A percentile compares a stretch with the other conserved stretches of the same genome.
Conservation (phyloP, 352 stramenopile species). For the Thraustochytrium striatum region DNA sequence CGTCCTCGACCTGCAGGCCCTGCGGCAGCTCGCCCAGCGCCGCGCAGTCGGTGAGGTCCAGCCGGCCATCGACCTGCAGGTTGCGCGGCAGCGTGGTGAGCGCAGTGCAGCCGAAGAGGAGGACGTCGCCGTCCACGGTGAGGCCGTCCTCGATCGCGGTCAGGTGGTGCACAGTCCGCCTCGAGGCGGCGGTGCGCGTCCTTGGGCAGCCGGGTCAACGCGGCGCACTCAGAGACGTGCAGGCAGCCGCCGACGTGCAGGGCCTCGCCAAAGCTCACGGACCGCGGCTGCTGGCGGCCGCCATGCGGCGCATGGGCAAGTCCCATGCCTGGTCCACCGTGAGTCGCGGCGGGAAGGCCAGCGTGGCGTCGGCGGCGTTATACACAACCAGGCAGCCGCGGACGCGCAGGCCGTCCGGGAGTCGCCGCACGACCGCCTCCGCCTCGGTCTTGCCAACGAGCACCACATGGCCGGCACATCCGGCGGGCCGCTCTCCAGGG, state of each 20-base stretch:
- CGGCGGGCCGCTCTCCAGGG: too few relatives aligned
- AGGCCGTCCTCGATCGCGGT: neutral
- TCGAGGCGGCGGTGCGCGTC: neutral
- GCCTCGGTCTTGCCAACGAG: too few relatives aligned
- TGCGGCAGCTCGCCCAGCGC: neutral
- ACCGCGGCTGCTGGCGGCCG: too few relatives aligned
- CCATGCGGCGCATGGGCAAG: too few relatives aligned
- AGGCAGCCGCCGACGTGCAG: neutral
- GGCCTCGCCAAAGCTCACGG: too few relatives aligned
- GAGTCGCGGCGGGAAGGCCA: too few relatives aligned
- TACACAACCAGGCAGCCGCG: too few relatives aligned
- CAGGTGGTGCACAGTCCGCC: neutral
- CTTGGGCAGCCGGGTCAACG: neutral
- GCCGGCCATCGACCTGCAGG: neutral
- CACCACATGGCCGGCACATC: too few relatives aligned
- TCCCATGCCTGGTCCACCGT: too few relatives aligned
- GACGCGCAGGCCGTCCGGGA: too few relatives aligned
- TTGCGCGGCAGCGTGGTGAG: neutral
- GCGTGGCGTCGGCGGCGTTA: too few relatives aligned
- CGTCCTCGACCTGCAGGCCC: neutral
- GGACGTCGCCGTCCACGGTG: neutral
- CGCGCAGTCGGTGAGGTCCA: conserved; percentile 11
- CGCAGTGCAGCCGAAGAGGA: neutral
- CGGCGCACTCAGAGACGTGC: neutral
- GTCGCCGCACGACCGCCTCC: too few relatives aligned